phyloP scores from a whole-genome alignment of 305 asterid species.

The Fraxinus velutina region DNA sequence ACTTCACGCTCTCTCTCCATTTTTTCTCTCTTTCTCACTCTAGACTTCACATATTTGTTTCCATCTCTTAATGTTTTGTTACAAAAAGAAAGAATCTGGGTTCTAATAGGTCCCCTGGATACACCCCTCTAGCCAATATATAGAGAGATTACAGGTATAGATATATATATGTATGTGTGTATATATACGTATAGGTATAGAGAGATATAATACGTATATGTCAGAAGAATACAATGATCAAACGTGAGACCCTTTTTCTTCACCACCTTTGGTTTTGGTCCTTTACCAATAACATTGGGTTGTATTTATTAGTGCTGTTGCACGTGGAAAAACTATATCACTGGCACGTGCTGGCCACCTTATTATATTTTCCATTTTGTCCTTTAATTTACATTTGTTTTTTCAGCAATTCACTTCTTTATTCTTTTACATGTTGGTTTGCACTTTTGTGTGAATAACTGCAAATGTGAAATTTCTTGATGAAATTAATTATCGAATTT shows the following conservation, averaged over 20 bases:
- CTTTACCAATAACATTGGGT: slow-evolving; percentile 15
- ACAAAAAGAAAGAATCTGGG: slow-evolving; percentile 20
- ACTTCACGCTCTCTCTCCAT: slow-evolving; percentile 54
- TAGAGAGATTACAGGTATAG: not conserved
- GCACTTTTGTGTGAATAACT: not conserved
- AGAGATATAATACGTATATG: not conserved
- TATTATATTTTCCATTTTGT: not conserved
- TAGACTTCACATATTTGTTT: slow-evolving; percentile 26
- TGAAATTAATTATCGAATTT: not conserved
- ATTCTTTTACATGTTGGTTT: not conserved
- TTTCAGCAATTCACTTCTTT: not conserved
- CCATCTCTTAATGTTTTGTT: slow-evolving; percentile 18
- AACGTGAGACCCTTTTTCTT: slow-evolving; percentile 10
- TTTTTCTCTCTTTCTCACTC: slow-evolving; percentile 2
- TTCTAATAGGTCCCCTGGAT: slow-evolving; percentile 17
- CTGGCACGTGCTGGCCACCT: slow-evolving; percentile 46
- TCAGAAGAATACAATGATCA: slow-evolving; percentile 11
- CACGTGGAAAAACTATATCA: slow-evolving; percentile 38
- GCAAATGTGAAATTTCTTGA: not conserved
- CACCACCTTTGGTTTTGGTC: slow-evolving; percentile 20
- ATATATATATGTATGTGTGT: not conserved
- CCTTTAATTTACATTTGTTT: not conserved
- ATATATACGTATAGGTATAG: not conserved
- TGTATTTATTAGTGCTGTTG: slow-evolving; percentile 24
- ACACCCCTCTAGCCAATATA: slow-evolving; percentile 7